These are phyloP conservation scores for Thelonectria discophora DNA, from an alignment of 2,329 filamentous ascomycete species.

Conservation along the genomic window DNA sequence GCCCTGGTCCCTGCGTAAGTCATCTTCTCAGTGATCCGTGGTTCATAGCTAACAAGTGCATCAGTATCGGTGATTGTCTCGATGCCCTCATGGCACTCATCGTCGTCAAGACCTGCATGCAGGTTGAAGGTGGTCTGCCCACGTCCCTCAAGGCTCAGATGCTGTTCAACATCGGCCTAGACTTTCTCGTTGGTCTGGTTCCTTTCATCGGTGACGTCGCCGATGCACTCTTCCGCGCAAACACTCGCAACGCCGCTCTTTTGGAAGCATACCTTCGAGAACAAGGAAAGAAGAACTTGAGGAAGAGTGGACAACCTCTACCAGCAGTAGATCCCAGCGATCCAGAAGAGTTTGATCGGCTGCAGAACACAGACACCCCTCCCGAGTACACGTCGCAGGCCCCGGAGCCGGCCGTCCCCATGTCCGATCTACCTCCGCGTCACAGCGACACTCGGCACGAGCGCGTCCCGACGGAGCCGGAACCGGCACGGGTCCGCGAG, in stretches of 20 bases:
- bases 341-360: conserved; percentile 60
- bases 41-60: neutral
- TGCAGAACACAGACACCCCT: conserved; percentile 41
- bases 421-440: conserved; percentile 35
- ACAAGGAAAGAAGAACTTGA: conserved; percentile 68
- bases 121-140: conserved; percentile 81
- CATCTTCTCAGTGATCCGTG: neutral
- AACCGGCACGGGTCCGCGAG: conserved; percentile 41
- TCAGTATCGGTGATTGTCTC: conserved; percentile 75
- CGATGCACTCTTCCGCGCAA: conserved; percentile 78
- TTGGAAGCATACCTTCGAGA: conserved; percentile 74
- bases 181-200: conserved; percentile 77
- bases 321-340: conserved; percentile 62
- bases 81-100: conserved; percentile 79
- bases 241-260: conserved; percentile 77
- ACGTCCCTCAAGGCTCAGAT: conserved; percentile 70
- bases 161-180: conserved; percentile 80
- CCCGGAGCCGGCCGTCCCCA: conserved; percentile 38
- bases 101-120: conserved; percentile 76
- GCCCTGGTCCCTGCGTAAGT: conserved; percentile 83
- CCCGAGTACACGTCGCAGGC: conserved; percentile 40
- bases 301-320: conserved; percentile 55
- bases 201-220: conserved; percentile 80
- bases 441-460: conserved; percentile 28
- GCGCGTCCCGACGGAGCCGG: conserved; percentile 39